Base-by-base conservation (phyloP, 306 rosid species). In the Aeschynomene evenia region DNA sequence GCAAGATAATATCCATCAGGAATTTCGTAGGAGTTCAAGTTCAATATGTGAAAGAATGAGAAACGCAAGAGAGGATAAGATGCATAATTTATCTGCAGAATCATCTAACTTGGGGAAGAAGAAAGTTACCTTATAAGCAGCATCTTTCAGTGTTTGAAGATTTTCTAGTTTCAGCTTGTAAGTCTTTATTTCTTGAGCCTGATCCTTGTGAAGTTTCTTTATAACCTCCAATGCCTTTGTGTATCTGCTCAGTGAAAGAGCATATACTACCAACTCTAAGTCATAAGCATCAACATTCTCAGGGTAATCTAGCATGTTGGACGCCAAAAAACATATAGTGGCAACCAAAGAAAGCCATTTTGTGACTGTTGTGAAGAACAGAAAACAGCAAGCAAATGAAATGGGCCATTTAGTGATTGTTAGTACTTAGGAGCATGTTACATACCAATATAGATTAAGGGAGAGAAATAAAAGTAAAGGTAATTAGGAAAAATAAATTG, bases 211-310 rank as follows among this genome's bases (percentile, higher is more conserved):
- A 80, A 91, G 98, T 73, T 91, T 91, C 72, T 91, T 91, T 58
- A 91, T 89, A 73, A 91, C 98, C 82, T 89, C 98, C 84, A 91
- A 74, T 34, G 98, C 98, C 83, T 91, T 91, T 40, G 98, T 91
- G 81, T 91, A 91, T 80, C 98, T 91, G 86, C 34, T 9, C 56
- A 69, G 77, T 39, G 40, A 12, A 68, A 46, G 22, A 66, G 20
- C 4, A 26, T 63, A 11, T 31, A 50, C 56, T 39, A 63, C 21
- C 33, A 79, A 59, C 28, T 59, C 42, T 29, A 66, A 50, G 66
- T 8, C 29, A 72, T 39, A 29, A 72, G 22, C 46, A 72, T n/a
- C 20, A 52, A 37, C 70, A 51, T 39, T 50, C 57, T 54, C 74
- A 36, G 48, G 11, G 13, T 29, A 57, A 26, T 55, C 52, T 53